phyloP scores from a whole-genome alignment of 2,329 filamentous ascomycete genomes.

The Didymella arachidicola region DNA sequence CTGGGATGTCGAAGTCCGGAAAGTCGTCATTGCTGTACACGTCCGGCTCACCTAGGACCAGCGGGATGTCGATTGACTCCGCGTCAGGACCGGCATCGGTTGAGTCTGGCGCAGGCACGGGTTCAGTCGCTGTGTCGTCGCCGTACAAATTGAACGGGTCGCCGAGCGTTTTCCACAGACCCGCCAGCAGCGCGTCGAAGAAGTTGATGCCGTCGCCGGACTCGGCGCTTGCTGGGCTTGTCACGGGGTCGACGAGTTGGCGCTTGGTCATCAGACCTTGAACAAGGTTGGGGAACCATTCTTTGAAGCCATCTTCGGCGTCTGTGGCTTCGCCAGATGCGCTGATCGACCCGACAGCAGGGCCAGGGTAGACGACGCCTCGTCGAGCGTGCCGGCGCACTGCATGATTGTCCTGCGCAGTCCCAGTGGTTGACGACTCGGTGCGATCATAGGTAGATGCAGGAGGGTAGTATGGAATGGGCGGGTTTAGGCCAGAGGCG shows the following conservation, averaged over 20 bases:
- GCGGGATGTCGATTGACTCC: neutral
- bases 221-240: slow-evolving; percentile 11
- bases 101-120: neutral
- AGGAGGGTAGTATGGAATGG: slow-evolving; percentile 8
- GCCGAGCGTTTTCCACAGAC: slow-evolving; percentile 6
- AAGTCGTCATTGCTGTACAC: neutral
- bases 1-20: slow-evolving; percentile 17
- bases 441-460: slow-evolving; percentile 6
- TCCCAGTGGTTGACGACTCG: neutral
- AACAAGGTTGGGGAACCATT: slow-evolving; percentile 14
- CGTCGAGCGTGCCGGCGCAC: slow-evolving; percentile 3
- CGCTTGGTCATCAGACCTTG: slow-evolving; percentile 12
- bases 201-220: slow-evolving; percentile 3
- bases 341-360: slow-evolving; percentile 13
- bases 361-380: slow-evolving; percentile 10
- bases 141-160: slow-evolving; percentile 5
- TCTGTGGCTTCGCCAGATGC: slow-evolving; percentile 10
- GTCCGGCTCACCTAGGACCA: slow-evolving; percentile 8
- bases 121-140: neutral
- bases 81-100: neutral
- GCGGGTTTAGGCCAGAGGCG: slow-evolving; percentile 8
- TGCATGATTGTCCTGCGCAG: neutral
- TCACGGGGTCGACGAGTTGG: slow-evolving; percentile 15
- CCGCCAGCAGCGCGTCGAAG: slow-evolving; percentile 8
- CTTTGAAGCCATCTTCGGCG: slow-evolving; percentile 12